These are phyloP conservation scores for Termitomyces sp. DNA, from an alignment of 768 basidiomycete species.

Conservation along the genomic window DNA sequence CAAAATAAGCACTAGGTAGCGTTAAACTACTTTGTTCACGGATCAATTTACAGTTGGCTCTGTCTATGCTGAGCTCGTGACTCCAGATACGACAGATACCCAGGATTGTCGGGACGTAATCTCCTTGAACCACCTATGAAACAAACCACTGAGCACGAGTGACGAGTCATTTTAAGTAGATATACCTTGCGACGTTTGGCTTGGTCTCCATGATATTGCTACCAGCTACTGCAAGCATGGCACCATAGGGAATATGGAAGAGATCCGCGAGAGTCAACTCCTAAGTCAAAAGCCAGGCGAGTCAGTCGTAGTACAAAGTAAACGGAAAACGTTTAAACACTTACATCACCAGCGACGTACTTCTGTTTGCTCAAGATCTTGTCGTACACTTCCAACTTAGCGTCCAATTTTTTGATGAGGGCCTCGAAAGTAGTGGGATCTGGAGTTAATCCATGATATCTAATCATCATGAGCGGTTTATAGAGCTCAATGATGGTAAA, in stretches of 20 bases:
- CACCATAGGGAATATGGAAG: conserved; percentile 38
- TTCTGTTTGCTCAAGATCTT: conserved; percentile 48
- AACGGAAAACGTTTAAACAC: conserved; percentile 36
- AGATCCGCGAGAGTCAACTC: conserved; percentile 41
- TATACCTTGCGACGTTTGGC: conserved; percentile 42
- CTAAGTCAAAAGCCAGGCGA: conserved; percentile 18
- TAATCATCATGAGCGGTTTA: conserved; percentile 15
- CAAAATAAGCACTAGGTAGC: neutral
- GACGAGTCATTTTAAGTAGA: neutral
- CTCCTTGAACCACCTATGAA: conserved; percentile 23
- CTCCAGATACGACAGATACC: conserved; percentile 38
- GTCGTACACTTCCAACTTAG: conserved; percentile 51
- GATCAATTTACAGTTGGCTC: neutral
- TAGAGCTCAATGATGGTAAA: neutral
- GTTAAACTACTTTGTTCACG: neutral
- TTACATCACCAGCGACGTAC: conserved; percentile 51
- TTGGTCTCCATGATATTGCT: conserved; percentile 24
- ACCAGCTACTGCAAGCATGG: conserved; percentile 19
- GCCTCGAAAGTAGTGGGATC: conserved; percentile 31
- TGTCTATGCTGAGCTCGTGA: conserved; percentile 14
- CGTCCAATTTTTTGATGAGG: conserved; percentile 24
- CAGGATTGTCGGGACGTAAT: conserved; percentile 43
- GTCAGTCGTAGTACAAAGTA: conserved; percentile 37
- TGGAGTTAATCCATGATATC: conserved; percentile 44
- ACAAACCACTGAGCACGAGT: neutral